Evolutionary conservation across 1,284 basidiomycete genomes (phyloP), one percentile per base, ranked within the genome.

Genomic region (Testicularia cyperi): DNA sequence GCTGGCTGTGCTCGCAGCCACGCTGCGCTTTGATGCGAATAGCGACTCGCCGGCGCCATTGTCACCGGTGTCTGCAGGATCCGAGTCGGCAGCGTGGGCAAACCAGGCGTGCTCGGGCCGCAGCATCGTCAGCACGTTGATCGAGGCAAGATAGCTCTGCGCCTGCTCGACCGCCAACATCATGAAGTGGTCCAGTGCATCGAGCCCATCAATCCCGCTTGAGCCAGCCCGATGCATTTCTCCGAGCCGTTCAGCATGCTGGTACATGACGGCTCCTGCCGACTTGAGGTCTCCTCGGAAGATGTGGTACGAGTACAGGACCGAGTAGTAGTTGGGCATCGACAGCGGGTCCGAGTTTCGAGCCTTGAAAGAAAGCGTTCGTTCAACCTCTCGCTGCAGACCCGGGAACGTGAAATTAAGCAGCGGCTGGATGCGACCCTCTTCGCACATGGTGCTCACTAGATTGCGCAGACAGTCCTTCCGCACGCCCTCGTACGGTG

Each of bases 401-500:
- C 87, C 89, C 18, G 87, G 82, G 75, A 97, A 97, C 67, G 88
- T 90, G 72, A 92, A 86, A 10, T 84, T 80, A 74, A 92, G 85
- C 14, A 98, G 81, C 45, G 82, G 82, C 44, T 87, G 85, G 18
- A 92, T 83, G 43, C 88, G 84, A 65, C 87, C 83, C 38, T 87
- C 84, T 77, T 97, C 91, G 77, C 94, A 97, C 88, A 98, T 96
- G 61, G 84, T 84, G 65, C 91, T 87, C 43, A 96, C 92, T 8
- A 90, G 91, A 3, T 88, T 88, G 5, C 96, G 92, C 75, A 91
- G 92, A 75, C 92, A 96, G 79, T 92, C 92, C 1, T 95, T 92
- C 77, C 96, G 92, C 74, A 81, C 83, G 4, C 84, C 84, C 67
- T 97, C 54, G 38, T 46, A 48, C 21, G 69, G 65, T 26, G 57